Base-by-base conservation (phyloP, 1,284 basidiomycete genomes). In the Athelia sp. region DNA sequence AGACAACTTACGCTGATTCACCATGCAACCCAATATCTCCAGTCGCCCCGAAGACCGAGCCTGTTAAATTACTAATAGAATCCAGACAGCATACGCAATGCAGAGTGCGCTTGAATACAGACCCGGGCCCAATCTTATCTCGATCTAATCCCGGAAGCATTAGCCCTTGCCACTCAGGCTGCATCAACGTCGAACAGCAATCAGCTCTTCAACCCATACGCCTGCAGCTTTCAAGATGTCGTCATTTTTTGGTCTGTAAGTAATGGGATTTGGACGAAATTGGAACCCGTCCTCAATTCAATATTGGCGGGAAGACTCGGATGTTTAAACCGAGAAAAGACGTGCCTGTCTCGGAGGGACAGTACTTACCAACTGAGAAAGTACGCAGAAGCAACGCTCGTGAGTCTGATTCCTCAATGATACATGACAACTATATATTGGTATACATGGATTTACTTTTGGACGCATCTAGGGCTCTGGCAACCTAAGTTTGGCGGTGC, bases 271-370 rank as follows among this genome's bases (percentile, higher is more conserved):
- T 24, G 18, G 26, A 50, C 31, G 31, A 29, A 40, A 19, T 23
- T 18, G 23, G 3, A 48, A 15, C 51, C 32, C 19, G 45, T 47
- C 52, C 43, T 45, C 38, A 19, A 29, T 34, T 36, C 47, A 40
- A 49, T 51, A 55, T 44, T 57, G 91, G 88, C 47, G 88, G 88
- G 47, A 93, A 93, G 71, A 93, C 90, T 40, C 84, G 90, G 51
- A 93, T 94, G n/a, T 98, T 98, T 79, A 96, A 96, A 66, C 94
- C 94, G 38, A 85, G 90, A 60, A 93, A 92, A 72, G 94, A 97
- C 69, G 88, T 94, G 22, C 89, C 93, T 8, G 93, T 96, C 66
- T 94, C 94, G 34, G 96, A 94, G 29, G 97, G 96, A 68, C 94
- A 97, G 65, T 97, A 95, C 69, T n/a, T n/a, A n/a, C 69, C 95